A percentile compares a stretch with the other conserved stretches of the same genome.
phyloP scores from a whole-genome alignment of 2,329 filamentous ascomycete species.

The Cordyceps militaris region DNA sequence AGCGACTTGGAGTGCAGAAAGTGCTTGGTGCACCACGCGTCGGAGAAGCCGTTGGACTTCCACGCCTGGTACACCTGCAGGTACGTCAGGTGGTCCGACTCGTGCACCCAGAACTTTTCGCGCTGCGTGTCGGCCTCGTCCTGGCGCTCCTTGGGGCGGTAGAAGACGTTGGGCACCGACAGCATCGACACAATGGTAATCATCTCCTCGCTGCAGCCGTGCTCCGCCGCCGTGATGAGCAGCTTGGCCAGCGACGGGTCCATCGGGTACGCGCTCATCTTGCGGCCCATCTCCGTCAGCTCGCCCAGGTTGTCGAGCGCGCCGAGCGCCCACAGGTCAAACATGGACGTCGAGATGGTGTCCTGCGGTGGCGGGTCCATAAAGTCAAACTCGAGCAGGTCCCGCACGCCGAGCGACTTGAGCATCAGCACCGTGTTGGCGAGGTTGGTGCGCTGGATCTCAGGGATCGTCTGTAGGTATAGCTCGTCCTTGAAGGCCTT shows the following conservation, averaged over 20 bases:
- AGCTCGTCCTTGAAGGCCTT: conserved; percentile 92
- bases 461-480: conserved; percentile 93
- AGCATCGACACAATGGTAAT: conserved; percentile 97
- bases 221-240: conserved; percentile 82
- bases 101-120: conserved; percentile 97
- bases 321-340: conserved; percentile 93
- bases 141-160: conserved; percentile 90
- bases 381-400: conserved; percentile 94
- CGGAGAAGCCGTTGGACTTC: conserved; percentile 82
- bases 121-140: conserved; percentile 93
- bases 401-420: conserved; percentile 89
- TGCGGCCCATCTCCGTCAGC: conserved; percentile 75
- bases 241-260: conserved; percentile 93
- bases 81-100: conserved; percentile 93
- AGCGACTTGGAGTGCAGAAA: conserved; percentile 95
- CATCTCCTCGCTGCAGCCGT: conserved; percentile 95
- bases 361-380: conserved; percentile 99
- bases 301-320: conserved; percentile 92
- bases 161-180: conserved; percentile 93
- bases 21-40: conserved; percentile 87
- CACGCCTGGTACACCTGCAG: conserved; percentile 95
- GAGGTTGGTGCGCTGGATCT: conserved; percentile 94
- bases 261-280: conserved; percentile 98
- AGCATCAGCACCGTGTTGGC: conserved; percentile 90
- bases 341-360: conserved; percentile 93